Base-by-base conservation (phyloP, 1,139 yeast genomes). In the Yamadazyma atmosphaerica region DNA sequence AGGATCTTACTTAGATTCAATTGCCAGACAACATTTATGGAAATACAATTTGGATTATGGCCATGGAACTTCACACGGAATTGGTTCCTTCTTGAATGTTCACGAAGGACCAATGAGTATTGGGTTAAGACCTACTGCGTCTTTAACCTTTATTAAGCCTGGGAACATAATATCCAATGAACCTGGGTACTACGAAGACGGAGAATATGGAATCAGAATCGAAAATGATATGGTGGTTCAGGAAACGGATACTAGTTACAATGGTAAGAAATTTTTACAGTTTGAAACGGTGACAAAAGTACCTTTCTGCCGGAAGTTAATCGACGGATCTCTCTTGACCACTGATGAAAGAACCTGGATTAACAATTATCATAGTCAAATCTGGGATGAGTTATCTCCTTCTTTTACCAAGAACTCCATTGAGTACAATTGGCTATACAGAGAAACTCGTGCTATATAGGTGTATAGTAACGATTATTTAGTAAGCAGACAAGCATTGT, bases 61-160 rank as follows among this genome's bases (percentile, higher is more conserved):
- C 39, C 99, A 94, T 60, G 98, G 98, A 21, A 94, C 98, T 1
- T 94, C 97, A 1, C 99, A 94, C 61, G 98, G 98, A n/a, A 81
- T 94, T 37, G 98, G 97, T 3, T 74, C 95, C 0, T 92, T 72
- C 57, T 76, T 94, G 47, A 92, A 92, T 56, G 98, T 92, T 30
- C 98, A 94, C 59, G 98, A 94, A 58, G 96, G 96, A 3, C 98
- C 98, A 11, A 81, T 90, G 42, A 96, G 98, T 8, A 85, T 92
- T 52, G 94, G 96, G 2, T 78, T 82, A 50, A 74, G 86, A 49
- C 70, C 72, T 23, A 60, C 60, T 32, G 73, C 73, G n/a, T 67
- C 76, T 8, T 51, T 56, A 8, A 65, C 71, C 30, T 62, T 75
- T 2, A 69, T 86, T 42, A 65, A 74, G 48, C 73, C 78, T 3